Evolutionary conservation across 2,329 filamentous ascomycete genomes (phyloP).

Genomic region (Westerdykella aurantiaca): DNA sequence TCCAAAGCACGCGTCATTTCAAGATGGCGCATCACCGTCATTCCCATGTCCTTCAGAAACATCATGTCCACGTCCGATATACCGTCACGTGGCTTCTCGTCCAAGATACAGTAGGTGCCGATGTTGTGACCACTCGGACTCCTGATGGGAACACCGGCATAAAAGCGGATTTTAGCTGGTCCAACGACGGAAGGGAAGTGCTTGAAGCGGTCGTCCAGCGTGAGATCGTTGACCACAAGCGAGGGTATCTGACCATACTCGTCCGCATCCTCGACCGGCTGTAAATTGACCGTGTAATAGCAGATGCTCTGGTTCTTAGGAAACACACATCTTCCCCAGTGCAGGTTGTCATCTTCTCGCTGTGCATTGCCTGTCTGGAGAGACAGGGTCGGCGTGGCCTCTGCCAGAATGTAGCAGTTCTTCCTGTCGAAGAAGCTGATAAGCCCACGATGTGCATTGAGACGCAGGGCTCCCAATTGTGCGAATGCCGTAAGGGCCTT

Average conservation of each 20-base stretch:
- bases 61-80: slow-evolving; percentile 44
- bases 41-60: slow-evolving; percentile 52
- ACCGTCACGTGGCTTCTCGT: slow-evolving; percentile 48
- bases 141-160: slow-evolving; percentile 57
- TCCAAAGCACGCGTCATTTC: slow-evolving; percentile 51
- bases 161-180: slow-evolving; percentile 41
- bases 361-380: slow-evolving; percentile 24
- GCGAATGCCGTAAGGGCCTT: slow-evolving; percentile 35
- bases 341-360: slow-evolving; percentile 24
- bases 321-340: slow-evolving; percentile 30
- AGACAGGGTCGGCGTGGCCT: slow-evolving; percentile 29
- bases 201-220: slow-evolving; percentile 36
- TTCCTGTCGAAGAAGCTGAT: slow-evolving; percentile 38
- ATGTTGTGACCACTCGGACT: slow-evolving; percentile 54
- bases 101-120: slow-evolving; percentile 56
- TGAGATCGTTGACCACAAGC: slow-evolving; percentile 30
- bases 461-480: slow-evolving; percentile 34
- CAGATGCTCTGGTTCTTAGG: slow-evolving; percentile 32
- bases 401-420: slow-evolving; percentile 34
- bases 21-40: slow-evolving; percentile 56
- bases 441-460: slow-evolving; percentile 32
- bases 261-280: slow-evolving; percentile 12
- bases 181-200: slow-evolving; percentile 28
- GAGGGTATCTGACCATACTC: slow-evolving; percentile 17
- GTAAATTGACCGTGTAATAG: slow-evolving; percentile 27